Base-by-base conservation (phyloP, 176 grass and related monocot species). In the Hyparrhenia diplandra region DNA sequence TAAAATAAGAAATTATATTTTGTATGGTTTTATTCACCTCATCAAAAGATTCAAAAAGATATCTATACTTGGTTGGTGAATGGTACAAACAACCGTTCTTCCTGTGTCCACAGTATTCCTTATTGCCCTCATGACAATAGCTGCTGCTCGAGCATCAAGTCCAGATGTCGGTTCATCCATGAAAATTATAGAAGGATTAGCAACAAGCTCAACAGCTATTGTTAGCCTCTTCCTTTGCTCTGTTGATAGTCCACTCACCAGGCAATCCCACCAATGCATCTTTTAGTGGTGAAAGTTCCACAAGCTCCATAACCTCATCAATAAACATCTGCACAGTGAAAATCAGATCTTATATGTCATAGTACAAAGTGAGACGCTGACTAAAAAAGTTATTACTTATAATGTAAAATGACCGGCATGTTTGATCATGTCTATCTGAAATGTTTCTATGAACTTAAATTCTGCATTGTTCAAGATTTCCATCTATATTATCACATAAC, bases 121-220 rank as follows among this genome's bases (percentile, higher is more conserved):
- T 57, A 96, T 87, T n/a, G 90, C 88, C 59, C 94, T 89, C 94
- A 93, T 97, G 54, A 97, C 94, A 58, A 97, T 97, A 23, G 94
- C 94, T 27, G 94, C 94, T 46, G 94, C 94, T 67, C 94, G 82
- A 54, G 94, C 94, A 87, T 97, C 94, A 14, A 87, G 87, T 64
- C 88, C 93, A 75, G 93, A 96, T 77, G 93, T 96, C 6, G 90
- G 93, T 86, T 96, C 93, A 59, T 96, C 93, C 93, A 96, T 95
- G 90, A 95, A 95, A 77, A 95, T 94, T 32, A 94, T 94, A 31
- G 89, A 94, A 64, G 93, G 93, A 39, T 92, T 96, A 41, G 93
- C 93, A 54, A 96, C 93, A 24, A 96, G 80, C 72, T 96, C 93
- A n/a, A 95, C 93, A 30, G 90, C 93, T 73, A 95, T 95, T 21